These are phyloP conservation scores for Eimeria brunetti DNA, from an alignment of 169 alveolate genomes.

Conservation along the genomic window DNA sequence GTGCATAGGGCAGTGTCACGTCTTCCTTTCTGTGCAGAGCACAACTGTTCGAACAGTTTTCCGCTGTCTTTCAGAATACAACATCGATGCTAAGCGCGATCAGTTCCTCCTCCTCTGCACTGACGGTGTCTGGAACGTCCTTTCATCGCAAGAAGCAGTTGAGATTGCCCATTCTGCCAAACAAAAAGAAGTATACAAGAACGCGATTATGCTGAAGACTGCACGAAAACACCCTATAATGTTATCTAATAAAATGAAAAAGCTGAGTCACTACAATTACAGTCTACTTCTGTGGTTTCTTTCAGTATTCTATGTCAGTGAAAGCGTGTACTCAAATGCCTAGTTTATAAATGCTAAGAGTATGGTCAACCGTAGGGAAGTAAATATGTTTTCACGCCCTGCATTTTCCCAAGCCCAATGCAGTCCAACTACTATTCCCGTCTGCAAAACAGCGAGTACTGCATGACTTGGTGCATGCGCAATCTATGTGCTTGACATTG, in stretches of 20 bases:
- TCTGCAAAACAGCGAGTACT: neutral
- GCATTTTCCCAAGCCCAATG: neutral
- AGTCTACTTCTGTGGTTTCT: neutral
- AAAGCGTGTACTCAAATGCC: neutral
- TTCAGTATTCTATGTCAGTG: neutral
- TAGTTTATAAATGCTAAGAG: neutral
- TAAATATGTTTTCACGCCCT: neutral
- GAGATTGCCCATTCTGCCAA: constrained; percentile 78
- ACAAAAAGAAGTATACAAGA: constrained; percentile 49
- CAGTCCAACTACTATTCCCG: neutral
- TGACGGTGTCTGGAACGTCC: constrained; percentile 90
- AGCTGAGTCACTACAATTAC: neutral
- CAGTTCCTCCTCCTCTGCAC: constrained; percentile 83
- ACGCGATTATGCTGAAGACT: neutral
- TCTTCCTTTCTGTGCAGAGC: neutral
- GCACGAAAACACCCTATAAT: neutral
- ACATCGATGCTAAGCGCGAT: constrained; percentile 57
- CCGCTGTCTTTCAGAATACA: constrained; percentile 32
- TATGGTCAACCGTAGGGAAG: neutral
- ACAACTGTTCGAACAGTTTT: neutral
- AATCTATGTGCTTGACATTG: constrained; percentile 84
- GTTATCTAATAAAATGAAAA: neutral
- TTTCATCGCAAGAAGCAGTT: constrained; percentile 87
- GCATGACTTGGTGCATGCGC: constrained; percentile 66
- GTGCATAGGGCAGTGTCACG: neutral